Evolutionary conservation across 78 protist genomes (phyloP).

Genomic region (Protostelium mycophagum): DNA sequence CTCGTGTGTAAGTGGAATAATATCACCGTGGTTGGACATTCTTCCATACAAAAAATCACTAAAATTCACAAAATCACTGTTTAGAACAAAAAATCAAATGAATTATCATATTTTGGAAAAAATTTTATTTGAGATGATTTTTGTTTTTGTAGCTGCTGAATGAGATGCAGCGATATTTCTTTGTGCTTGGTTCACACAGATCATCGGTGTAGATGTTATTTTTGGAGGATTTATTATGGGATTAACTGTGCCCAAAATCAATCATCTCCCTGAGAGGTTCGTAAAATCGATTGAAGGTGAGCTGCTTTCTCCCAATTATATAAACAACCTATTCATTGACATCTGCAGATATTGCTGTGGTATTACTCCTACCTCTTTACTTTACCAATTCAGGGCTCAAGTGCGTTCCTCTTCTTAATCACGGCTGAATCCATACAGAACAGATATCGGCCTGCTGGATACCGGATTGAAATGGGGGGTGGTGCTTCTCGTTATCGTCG

Average conservation of each 20-base stretch:
- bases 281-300: slow-evolving; percentile 34
- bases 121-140: too few species aligned
- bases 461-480: not conserved
- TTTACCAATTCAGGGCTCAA: slow-evolving; percentile 57
- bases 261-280: slow-evolving; percentile 9
- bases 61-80: too few species aligned
- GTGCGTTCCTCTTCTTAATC: not conserved
- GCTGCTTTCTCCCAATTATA: too few species aligned
- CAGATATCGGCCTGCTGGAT: not conserved
- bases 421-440: not conserved
- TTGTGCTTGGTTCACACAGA: slow-evolving; percentile 47
- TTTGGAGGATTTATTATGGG: slow-evolving; percentile 68
- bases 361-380: slow-evolving; percentile 56
- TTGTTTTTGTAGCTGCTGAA: too few species aligned
- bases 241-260: slow-evolving; percentile 29
- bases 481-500: not conserved
- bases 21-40: not conserved
- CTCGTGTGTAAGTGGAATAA: not conserved
- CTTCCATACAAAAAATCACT: too few species aligned
- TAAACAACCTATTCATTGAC: not conserved
- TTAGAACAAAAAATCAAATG: too few species aligned
- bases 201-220: slow-evolving; percentile 66
- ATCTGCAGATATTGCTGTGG: slow-evolving; percentile 14
- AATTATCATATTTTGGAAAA: too few species aligned
- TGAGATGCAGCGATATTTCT: slow-evolving; percentile 8